phyloP scores from a whole-genome alignment of 2,329 filamentous ascomycete genomes.

The Sclerotinia spermophila region DNA sequence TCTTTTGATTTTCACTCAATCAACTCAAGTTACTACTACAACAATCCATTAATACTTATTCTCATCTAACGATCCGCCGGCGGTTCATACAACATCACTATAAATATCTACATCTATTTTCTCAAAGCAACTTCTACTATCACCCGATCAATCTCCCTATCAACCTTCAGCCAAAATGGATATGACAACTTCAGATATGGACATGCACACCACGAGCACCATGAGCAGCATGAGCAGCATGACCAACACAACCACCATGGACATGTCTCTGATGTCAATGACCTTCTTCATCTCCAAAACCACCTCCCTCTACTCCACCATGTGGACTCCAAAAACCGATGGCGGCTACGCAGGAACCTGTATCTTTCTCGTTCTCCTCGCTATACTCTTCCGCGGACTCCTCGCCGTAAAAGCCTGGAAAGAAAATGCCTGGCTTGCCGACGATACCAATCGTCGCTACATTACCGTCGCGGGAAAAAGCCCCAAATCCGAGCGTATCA shows the following conservation, averaged over 20 bases:
- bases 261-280: conserved; percentile 47
- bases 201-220: conserved; percentile 18
- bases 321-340: conserved; percentile 68
- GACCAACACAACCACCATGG: conserved; percentile 49
- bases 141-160: conserved; percentile 5
- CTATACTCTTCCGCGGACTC: conserved; percentile 64
- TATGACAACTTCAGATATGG: conserved; percentile 21
- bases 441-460: conserved; percentile 71
- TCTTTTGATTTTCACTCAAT: background rate
- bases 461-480: conserved; percentile 65
- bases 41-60: conserved; percentile 1
- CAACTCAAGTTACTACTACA: background rate
- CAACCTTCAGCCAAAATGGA: conserved; percentile 19
- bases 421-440: conserved; percentile 63
- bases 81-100: conserved; percentile 9
- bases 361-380: conserved; percentile 82
- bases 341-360: conserved; percentile 84
- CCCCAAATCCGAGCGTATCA: conserved; percentile 31
- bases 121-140: background rate
- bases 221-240: conserved; percentile 39
- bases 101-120: background rate
- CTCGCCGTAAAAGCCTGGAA: conserved; percentile 67
- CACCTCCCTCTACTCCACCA: conserved; percentile 62
- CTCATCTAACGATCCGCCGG: conserved; percentile 8
- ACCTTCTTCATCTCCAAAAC: conserved; percentile 61